phyloP scores from a whole-genome alignment of 2,329 filamentous ascomycete species.

The Fusarium transvaalense region DNA sequence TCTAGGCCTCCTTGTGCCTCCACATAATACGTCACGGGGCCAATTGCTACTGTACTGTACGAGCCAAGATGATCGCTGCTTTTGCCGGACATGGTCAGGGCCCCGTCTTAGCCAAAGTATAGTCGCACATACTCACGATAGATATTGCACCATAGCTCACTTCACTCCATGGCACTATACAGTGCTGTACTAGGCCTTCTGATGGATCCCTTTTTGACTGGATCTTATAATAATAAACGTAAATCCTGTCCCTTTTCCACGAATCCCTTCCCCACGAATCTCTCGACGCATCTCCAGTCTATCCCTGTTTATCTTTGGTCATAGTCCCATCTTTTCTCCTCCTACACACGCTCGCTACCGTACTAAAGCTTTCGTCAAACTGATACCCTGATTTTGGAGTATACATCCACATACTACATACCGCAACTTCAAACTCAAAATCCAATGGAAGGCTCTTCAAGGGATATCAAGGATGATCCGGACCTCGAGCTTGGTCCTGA shows the following conservation, averaged over 20 bases:
- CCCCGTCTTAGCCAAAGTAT: conserved; percentile 20
- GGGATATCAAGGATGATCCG: conserved; percentile 40
- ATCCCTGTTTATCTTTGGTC: conserved; percentile 25
- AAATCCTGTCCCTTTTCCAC: conserved; percentile 21
- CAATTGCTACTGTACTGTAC: conserved; percentile 24
- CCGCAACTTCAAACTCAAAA: conserved; percentile 7
- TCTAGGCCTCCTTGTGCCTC: conserved; percentile 32
- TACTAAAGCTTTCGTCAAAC: background rate
- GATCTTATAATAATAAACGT: conserved; percentile 37
- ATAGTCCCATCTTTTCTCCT: conserved; percentile 28
- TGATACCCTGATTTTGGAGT: conserved; percentile 4
- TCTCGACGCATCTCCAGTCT: conserved; percentile 22
- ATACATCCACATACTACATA: conserved; percentile 1
- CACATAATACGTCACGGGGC: conserved; percentile 41
- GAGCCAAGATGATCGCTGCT: conserved; percentile 39
- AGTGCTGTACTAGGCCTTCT: background rate
- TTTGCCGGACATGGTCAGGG: conserved; percentile 34
- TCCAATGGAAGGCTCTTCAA: conserved; percentile 42
- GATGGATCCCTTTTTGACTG: conserved; percentile 20
- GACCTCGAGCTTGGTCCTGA: conserved; percentile 39
- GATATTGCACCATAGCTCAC: conserved; percentile 5
- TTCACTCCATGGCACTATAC: conserved; percentile 8
- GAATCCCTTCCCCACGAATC: conserved; percentile 28
- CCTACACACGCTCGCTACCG: conserved; percentile 26
- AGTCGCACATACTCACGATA: conserved; percentile 7